A percentile compares a stretch with the other conserved stretches of the same genome.
phyloP scores from a whole-genome alignment of 2,329 filamentous ascomycete genomes.

The Sporothrix euskadiensis region DNA sequence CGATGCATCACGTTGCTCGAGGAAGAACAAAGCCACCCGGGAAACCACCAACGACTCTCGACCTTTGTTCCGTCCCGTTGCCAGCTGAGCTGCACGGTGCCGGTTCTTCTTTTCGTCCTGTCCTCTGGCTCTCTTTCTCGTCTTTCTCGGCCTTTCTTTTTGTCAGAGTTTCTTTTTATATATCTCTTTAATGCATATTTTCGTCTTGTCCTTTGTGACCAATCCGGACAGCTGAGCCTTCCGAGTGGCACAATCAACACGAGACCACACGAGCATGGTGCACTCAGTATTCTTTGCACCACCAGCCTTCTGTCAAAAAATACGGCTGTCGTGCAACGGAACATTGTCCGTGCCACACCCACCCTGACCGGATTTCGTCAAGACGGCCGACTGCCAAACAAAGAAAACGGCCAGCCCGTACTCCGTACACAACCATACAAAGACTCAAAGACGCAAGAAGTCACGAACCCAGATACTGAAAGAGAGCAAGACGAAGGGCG shows the following conservation, averaged over 20 bases:
- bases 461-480: neutral
- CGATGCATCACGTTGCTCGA: constrained; percentile 2
- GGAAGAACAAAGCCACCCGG: neutral
- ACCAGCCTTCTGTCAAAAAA: constrained; percentile 4
- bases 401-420: constrained; percentile 19
- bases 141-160: neutral
- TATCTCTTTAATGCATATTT: neutral
- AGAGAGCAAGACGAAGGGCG: neutral
- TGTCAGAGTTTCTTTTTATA: neutral
- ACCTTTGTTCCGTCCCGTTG: neutral
- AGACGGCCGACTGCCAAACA: constrained; percentile 19
- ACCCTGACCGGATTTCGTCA: constrained; percentile 10
- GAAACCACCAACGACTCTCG: constrained; percentile 7
- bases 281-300: neutral
- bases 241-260: constrained; percentile 2
- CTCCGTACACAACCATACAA: neutral
- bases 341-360: neutral
- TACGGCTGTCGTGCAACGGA: constrained; percentile 8
- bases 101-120: neutral
- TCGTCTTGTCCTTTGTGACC: constrained; percentile 6
- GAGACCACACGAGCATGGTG: neutral
- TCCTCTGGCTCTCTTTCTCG: neutral
- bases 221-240: neutral
- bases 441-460: neutral
- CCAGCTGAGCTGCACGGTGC: constrained; percentile 7